phyloP scores from a whole-genome alignment of 805 yeast genomes.

The Wickerhamiella parazyma region DNA sequence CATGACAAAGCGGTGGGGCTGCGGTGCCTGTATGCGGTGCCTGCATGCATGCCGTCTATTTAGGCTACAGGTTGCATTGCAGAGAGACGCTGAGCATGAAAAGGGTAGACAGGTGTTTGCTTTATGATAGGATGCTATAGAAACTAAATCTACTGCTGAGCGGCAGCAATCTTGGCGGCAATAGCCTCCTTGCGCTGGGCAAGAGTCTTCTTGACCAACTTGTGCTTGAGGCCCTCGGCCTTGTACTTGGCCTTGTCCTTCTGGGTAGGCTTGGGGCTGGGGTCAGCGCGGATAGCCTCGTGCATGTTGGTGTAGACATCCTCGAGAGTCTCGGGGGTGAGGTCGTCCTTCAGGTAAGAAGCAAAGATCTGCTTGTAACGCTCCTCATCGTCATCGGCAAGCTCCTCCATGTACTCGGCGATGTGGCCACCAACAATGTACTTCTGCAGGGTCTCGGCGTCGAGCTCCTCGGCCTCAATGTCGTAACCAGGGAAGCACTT shows the following conservation, averaged over 20 bases:
- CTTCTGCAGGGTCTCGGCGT: constrained; percentile 92
- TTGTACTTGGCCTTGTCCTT: constrained; percentile 97
- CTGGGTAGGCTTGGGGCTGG: constrained; percentile 76
- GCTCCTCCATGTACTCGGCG: constrained; percentile 99
- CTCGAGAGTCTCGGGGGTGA: constrained; percentile 94
- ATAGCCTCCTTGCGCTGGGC: constrained; percentile 84
- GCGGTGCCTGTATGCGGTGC: too few species aligned
- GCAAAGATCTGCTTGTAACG: constrained; percentile 93
- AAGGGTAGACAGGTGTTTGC: neutral
- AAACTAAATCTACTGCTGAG: constrained; percentile 12
- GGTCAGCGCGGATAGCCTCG: constrained; percentile 92
- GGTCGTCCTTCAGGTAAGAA: constrained; percentile 90
- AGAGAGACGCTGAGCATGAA: too few species aligned
- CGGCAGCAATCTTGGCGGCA: constrained; percentile 88
- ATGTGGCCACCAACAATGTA: constrained; percentile 99
- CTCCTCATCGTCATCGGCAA: constrained; percentile 99
- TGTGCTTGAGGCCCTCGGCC: constrained; percentile 90
- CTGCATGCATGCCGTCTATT: neutral
- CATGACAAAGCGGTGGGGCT: constrained; percentile 1
- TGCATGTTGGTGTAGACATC: constrained; percentile 92
- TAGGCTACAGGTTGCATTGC: neutral
- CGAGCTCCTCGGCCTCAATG: constrained; percentile 95
- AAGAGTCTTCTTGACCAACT: constrained; percentile 71
- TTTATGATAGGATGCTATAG: neutral
- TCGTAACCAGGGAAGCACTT: constrained; percentile 99